phyloP scores from a whole-genome alignment of 176 grass and related monocot species.

The Oryza officinalis region DNA sequence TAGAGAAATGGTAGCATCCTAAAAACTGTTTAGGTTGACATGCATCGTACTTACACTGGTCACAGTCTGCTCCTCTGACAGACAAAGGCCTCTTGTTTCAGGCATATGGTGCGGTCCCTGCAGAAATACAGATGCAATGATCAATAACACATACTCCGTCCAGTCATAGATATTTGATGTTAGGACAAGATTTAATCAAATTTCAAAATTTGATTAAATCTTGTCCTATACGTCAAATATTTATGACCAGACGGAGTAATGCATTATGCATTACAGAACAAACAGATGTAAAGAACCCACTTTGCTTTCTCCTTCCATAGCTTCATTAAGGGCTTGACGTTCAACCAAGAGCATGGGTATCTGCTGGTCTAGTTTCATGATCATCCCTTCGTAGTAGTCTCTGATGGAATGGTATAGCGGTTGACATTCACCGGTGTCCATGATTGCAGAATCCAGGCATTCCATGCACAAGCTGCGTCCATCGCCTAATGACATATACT shows the following conservation, averaged over 20 bases:
- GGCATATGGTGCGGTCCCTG: constrained; percentile 88
- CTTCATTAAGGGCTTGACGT: constrained; percentile 95
- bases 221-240: background rate
- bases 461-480: constrained; percentile 85
- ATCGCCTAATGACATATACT: constrained; percentile 79
- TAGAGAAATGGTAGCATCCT: too few relatives aligned
- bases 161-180: background rate
- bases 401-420: constrained; percentile 85
- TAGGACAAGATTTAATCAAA: background rate
- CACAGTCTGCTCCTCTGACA: constrained; percentile 93
- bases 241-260: background rate
- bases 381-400: constrained; percentile 97
- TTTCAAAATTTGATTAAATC: background rate
- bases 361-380: constrained; percentile 96
- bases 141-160: background rate
- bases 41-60: constrained; percentile 65
- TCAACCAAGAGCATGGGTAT: constrained; percentile 98
- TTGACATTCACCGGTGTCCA: constrained; percentile 92
- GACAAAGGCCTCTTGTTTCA: constrained; percentile 92
- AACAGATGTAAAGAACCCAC: constrained; percentile 39
- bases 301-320: constrained; percentile 95
- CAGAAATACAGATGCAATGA: constrained; percentile 4
- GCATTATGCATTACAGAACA: background rate
- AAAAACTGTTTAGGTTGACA: background rate
- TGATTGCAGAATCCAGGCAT: constrained; percentile 83